Conservation (phyloP, 2,329 filamentous ascomycete species). For the Fusarium tupiense region DNA sequence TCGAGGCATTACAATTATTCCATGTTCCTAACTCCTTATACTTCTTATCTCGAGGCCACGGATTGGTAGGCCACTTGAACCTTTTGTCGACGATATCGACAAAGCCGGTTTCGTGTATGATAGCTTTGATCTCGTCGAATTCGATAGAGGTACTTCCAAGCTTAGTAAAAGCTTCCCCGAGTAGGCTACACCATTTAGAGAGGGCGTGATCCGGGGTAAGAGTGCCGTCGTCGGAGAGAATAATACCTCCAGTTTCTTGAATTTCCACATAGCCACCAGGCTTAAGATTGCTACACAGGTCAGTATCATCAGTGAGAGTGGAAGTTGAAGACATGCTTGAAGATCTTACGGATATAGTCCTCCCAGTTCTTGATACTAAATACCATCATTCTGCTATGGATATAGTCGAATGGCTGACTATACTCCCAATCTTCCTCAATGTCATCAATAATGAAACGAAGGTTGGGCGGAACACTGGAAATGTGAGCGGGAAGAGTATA, state of each 20-base stretch:
- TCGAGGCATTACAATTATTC: constrained; percentile 1
- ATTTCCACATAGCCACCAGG: constrained; percentile 6
- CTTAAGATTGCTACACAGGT: not conserved
- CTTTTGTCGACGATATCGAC: not conserved
- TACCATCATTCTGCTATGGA: constrained; percentile 3
- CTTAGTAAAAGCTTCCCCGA: not conserved
- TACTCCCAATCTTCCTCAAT: not conserved
- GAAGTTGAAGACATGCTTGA: not conserved
- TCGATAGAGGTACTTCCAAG: not conserved
- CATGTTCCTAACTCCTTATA: constrained; percentile 12
- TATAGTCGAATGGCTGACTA: not conserved
- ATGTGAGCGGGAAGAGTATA: not conserved
- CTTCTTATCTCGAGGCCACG: constrained; percentile 22
- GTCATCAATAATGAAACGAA: not conserved
- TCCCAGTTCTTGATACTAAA: not conserved
- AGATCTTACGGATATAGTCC: constrained; percentile 6
- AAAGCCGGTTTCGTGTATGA: constrained; percentile 2
- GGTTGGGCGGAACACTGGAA: not conserved
- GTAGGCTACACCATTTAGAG: not conserved
- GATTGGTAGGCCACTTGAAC: constrained; percentile 15
- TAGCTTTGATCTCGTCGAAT: not conserved
- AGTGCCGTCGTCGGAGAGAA: constrained; percentile 1
- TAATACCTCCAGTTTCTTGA: not conserved
- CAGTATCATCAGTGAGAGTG: rapidly evolving
- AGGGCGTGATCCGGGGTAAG: not conserved